These are phyloP conservation scores for Vitis vinifera DNA, from an alignment of 164 flowering plant species.

Conservation along the genomic window DNA sequence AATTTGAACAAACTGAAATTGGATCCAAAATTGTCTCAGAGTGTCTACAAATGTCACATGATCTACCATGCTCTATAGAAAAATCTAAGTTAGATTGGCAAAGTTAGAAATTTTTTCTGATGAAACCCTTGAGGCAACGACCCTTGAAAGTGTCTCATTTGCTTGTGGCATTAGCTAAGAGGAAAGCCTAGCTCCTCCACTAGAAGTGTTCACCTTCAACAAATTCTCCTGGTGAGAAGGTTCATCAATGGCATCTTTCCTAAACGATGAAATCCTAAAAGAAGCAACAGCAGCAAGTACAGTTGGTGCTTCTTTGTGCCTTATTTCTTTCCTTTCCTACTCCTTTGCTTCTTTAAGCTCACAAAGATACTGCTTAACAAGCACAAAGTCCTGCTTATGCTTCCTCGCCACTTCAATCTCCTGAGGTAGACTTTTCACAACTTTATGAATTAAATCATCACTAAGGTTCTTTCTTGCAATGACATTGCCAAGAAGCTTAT, in stretches of 20 bases:
- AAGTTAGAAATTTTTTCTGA: constrained; percentile 50
- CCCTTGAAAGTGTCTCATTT: constrained; percentile 61
- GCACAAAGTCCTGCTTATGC: constrained; percentile 81
- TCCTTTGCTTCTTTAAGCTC: constrained; percentile 80
- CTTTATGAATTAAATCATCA: constrained; percentile 65
- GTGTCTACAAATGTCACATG: constrained; percentile 86
- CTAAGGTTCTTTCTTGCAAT: constrained; percentile 48
- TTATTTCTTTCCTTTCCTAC: constrained; percentile 85
- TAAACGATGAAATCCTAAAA: constrained; percentile 69
- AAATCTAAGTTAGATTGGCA: constrained; percentile 35
- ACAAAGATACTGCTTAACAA: constrained; percentile 69
- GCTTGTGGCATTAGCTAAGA: constrained; percentile 60
- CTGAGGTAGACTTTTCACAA: constrained; percentile 59
- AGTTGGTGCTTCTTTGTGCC: constrained; percentile 91
- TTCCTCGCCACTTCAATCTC: constrained; percentile 59
- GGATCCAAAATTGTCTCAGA: constrained; percentile 68
- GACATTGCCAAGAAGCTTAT: constrained; percentile 53
- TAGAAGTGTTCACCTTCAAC: constrained; percentile 32
- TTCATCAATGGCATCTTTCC: constrained; percentile 81
- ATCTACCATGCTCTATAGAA: constrained; percentile 53
- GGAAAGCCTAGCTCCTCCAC: constrained; percentile 44
- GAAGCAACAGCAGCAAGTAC: constrained; percentile 94
- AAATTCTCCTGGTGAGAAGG: constrained; percentile 52
- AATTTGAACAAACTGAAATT: constrained; percentile 70
- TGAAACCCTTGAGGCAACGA: constrained; percentile 45